phyloP scores from a whole-genome alignment of 2,329 filamentous ascomycete species.

The Cryphonectria radicalis region DNA sequence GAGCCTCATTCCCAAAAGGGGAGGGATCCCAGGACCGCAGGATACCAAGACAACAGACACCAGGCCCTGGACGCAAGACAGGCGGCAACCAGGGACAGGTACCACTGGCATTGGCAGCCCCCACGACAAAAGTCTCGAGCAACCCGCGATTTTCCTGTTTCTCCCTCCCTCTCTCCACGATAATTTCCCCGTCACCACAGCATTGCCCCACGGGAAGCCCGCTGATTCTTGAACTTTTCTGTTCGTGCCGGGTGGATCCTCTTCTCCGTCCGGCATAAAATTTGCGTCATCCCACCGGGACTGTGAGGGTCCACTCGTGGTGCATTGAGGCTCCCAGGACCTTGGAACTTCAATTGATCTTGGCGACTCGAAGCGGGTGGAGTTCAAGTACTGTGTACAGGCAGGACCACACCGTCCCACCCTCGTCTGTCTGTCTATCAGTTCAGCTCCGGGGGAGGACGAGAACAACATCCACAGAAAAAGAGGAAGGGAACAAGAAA shows the following conservation, averaged over 20 bases:
- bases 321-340: constrained; percentile 10
- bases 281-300: constrained; percentile 13
- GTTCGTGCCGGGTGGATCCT: neutral
- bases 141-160: constrained; percentile 5
- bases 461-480: neutral
- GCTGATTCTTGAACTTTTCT: constrained; percentile 1
- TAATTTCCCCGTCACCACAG: constrained; percentile 23
- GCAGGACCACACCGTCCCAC: neutral
- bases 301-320: constrained; percentile 1
- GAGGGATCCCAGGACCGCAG: neutral
- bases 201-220: constrained; percentile 19
- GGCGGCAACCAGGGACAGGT: neutral
- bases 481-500: neutral
- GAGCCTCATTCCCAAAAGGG: neutral
- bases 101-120: neutral
- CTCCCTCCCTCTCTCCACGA: constrained; percentile 13
- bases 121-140: constrained; percentile 3
- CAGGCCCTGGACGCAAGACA: neutral
- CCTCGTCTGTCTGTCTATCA: neutral
- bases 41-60: neutral
- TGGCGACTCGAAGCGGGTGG: constrained; percentile 5
- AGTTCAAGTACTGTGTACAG: constrained; percentile 6
- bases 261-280: neutral
- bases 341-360: constrained; percentile 8
- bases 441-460: neutral